Conservation (phyloP, 352 stramenopile species). For the Phytophthora sojae region DNA sequence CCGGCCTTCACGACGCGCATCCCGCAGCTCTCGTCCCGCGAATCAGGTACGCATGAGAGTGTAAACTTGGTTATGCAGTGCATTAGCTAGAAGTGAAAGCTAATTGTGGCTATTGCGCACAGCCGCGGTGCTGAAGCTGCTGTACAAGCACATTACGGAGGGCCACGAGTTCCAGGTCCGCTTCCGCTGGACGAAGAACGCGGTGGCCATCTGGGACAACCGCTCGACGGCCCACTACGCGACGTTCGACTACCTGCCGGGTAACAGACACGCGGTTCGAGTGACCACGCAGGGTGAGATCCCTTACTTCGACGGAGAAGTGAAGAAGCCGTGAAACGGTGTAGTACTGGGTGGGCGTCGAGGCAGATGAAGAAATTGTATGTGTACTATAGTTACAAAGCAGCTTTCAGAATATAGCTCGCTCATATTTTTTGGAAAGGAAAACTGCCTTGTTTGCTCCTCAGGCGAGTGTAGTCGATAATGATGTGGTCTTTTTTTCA, state of each 20-base stretch:
- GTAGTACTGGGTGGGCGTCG: neutral
- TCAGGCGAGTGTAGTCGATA: no score
- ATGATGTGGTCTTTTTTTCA: no score
- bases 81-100: neutral
- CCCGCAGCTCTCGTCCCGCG: neutral
- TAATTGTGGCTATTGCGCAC: neutral
- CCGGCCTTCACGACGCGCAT: constrained; percentile 1
- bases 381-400: no score
- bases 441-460: no score
- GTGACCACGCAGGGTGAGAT: constrained; percentile 2
- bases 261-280: constrained; percentile 1
- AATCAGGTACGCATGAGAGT: neutral
- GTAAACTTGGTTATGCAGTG: neutral
- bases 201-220: constrained; percentile 3
- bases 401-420: no score
- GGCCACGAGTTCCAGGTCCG: neutral
- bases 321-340: neutral
- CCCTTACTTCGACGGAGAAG: neutral
- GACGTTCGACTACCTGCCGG: constrained; percentile 2
- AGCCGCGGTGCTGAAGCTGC: constrained; percentile 1
- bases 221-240: neutral
- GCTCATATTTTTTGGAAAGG: no score
- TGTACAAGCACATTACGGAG: constrained; percentile 6
- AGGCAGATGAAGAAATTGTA: no score
- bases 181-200: constrained; percentile 5